phyloP scores from a whole-genome alignment of 2,329 filamentous ascomycete species.

The Colletotrichum sp. region DNA sequence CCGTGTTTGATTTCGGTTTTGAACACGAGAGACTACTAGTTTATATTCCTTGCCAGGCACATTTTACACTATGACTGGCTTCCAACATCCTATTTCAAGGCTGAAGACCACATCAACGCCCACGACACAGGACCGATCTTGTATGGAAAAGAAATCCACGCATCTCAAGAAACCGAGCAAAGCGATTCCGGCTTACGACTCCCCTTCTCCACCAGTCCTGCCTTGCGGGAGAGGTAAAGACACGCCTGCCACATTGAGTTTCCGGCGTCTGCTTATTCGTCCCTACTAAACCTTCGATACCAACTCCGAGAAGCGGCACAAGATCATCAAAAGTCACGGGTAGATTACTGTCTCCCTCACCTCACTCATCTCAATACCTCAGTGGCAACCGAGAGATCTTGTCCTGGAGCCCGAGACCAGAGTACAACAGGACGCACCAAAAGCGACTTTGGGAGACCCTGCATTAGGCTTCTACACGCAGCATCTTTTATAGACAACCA shows the following conservation, averaged over 20 bases:
- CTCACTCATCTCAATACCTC: neutral
- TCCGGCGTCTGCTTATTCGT: neutral
- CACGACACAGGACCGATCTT: too few species aligned
- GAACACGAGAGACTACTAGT: neutral
- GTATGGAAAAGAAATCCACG: neutral
- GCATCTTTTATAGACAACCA: neutral
- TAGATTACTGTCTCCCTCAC: neutral
- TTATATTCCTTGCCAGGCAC: accelerated
- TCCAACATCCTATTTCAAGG: too few species aligned
- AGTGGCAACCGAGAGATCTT: neutral
- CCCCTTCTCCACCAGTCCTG: neutral
- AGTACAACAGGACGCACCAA: too few species aligned
- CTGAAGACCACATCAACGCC: too few species aligned
- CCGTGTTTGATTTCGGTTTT: accelerated
- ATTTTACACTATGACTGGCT: too few species aligned
- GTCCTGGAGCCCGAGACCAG: too few species aligned
- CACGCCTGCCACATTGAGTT: neutral
- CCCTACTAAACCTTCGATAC: neutral
- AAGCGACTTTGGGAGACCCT: too few species aligned
- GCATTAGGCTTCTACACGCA: neutral
- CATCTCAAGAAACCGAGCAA: neutral
- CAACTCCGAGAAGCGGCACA: neutral
- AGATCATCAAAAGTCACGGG: neutral
- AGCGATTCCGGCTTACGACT: neutral
- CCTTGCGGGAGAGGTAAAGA: neutral